phyloP scores from a whole-genome alignment of 2,329 filamentous ascomycete species.

The Dothidotthia symphoricarpi region DNA sequence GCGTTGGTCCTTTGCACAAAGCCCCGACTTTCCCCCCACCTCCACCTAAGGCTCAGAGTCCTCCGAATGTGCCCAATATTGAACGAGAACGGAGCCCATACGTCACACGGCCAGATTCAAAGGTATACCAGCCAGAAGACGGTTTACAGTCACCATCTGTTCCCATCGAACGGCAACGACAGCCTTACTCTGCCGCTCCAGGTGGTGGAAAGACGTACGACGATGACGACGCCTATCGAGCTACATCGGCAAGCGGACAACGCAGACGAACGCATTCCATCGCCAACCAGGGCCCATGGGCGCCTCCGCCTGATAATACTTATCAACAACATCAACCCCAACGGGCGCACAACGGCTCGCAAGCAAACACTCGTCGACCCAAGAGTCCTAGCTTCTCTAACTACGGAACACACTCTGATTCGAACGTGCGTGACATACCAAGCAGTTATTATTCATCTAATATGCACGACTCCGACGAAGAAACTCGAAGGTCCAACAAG shows the following conservation, averaged over 20 bases:
- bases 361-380: slow-evolving; percentile 22
- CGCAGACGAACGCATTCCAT: slow-evolving; percentile 35
- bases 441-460: slow-evolving; percentile 33
- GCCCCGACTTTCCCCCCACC: slow-evolving; percentile 39
- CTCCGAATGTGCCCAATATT: slow-evolving; percentile 16
- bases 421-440: slow-evolving; percentile 33
- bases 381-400: slow-evolving; percentile 38
- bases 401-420: slow-evolving; percentile 37
- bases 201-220: slow-evolving; percentile 59
- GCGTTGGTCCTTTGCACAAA: slow-evolving; percentile 36
- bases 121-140: slow-evolving; percentile 36
- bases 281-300: slow-evolving; percentile 31
- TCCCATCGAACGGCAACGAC: slow-evolving; percentile 63
- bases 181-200: slow-evolving; percentile 62
- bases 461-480: slow-evolving; percentile 35
- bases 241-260: slow-evolving; percentile 22
- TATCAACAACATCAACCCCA: slow-evolving; percentile 24
- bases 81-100: slow-evolving; percentile 41
- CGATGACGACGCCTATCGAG: slow-evolving; percentile 29
- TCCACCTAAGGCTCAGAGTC: slow-evolving; percentile 12
- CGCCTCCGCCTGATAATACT: slow-evolving; percentile 21
- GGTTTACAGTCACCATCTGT: slow-evolving; percentile 41
- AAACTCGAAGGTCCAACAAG: slow-evolving; percentile 28
- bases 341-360: slow-evolving; percentile 26
- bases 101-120: slow-evolving; percentile 23